Base-by-base conservation (phyloP, 2,329 filamentous ascomycete genomes). In the Stemphylium beticola region DNA sequence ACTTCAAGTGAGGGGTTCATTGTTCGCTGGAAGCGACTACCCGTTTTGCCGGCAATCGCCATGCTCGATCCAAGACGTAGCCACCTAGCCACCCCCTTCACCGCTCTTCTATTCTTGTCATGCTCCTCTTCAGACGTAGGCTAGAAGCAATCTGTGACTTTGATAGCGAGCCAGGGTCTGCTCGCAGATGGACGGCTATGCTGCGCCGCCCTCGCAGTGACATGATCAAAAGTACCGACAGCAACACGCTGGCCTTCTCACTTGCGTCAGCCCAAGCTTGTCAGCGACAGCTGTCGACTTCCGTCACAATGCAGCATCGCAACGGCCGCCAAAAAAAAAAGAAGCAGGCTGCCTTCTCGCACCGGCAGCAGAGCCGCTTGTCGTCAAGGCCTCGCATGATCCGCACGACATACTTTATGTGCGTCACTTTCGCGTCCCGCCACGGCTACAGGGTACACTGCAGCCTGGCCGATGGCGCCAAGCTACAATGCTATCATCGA, bases 391-490 rank as follows among this genome's bases (percentile, higher is more conserved):
- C 38, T 38, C 65, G 62, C 65, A 68, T 68, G 61, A 48, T 60
- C 68, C 60, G 72, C 71, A 74, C 69, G 69, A 73, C 71, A 74
- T 74, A 64, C 49, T 51, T 32, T 69, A 51, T 67, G 41, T 71
- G 69, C 70, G 62, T 72, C 60, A 53, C 51, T 60, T 66, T 66
- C 61, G 61, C 65, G 50, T 67, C 57, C 61, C 32, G 67, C 65
- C 64, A 44, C 57, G 54, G 61, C 51, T 54, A 38, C 34, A 63
- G 61, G 67, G 62, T 63, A 64, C 68, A 67, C 68, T 65, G 64
- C 66, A 73, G 65, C 61, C 58, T 63, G 55, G 55, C 54, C 58
- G 54, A 70, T 62, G 47, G 56, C 61, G 44, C 65, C 29, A 60
- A 65, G 61, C 64, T 49, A 38, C n/a, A 44, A 50, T 24, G 37